These are phyloP conservation scores for Aspergillus pseudoterreus DNA, from an alignment of 2,329 filamentous ascomycete genomes.

Conservation along the genomic window DNA sequence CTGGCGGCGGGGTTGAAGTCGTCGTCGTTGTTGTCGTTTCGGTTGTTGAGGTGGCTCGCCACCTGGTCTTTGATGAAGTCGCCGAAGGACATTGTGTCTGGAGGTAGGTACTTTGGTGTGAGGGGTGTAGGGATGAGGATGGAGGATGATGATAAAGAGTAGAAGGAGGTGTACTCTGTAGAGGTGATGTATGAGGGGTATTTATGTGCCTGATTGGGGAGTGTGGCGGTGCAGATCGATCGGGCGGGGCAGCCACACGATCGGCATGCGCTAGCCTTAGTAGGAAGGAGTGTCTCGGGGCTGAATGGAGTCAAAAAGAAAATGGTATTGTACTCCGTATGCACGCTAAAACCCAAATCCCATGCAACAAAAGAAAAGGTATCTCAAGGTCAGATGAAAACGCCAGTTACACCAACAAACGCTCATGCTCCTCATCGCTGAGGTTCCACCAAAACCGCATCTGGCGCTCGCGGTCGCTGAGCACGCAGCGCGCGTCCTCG, in stretches of 20 bases:
- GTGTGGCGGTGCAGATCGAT: background rate
- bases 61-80: slow-evolving; percentile 13
- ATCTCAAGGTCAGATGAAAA: background rate
- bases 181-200: background rate
- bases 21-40: slow-evolving; percentile 1
- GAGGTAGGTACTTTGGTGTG: background rate
- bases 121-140: background rate
- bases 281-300: background rate
- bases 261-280: too few relatives aligned
- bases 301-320: background rate
- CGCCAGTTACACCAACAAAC: slow-evolving; percentile 26
- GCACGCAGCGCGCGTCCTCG: slow-evolving; percentile 32
- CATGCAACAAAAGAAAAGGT: background rate
- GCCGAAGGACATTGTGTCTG: slow-evolving; percentile 21
- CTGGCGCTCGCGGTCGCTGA: slow-evolving; percentile 31
- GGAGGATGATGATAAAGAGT: background rate
- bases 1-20: slow-evolving; percentile 36
- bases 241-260: background rate
- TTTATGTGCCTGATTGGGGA: background rate
- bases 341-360: background rate
- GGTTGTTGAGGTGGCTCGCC: background rate
- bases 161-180: background rate
- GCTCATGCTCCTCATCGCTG: slow-evolving; percentile 32
- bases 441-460: slow-evolving; percentile 31
- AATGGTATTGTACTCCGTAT: background rate